These are phyloP conservation scores for Mycosphaerella arachidis DNA, from an alignment of 2,329 filamentous ascomycete species.

Conservation along the genomic window DNA sequence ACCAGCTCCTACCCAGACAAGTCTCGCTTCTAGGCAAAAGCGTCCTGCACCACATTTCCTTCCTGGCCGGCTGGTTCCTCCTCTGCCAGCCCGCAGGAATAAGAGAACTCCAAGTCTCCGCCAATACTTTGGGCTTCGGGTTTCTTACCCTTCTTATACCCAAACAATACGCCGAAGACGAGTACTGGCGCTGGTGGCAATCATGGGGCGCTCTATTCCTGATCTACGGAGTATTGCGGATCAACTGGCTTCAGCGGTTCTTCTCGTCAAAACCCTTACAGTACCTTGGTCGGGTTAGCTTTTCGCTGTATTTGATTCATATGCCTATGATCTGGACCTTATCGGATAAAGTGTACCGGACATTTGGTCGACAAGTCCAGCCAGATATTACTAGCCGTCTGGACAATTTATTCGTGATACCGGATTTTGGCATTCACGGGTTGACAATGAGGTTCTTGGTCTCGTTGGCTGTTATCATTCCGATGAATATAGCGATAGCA, in stretches of 20 bases:
- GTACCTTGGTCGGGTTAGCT: constrained; percentile 59
- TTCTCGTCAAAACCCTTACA: constrained; percentile 50
- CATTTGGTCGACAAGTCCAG: constrained; percentile 34
- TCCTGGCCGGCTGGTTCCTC: constrained; percentile 17
- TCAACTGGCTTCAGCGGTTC: constrained; percentile 44
- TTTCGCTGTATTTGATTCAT: constrained; percentile 59
- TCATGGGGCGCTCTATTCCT: constrained; percentile 51
- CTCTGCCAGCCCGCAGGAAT: constrained; percentile 19
- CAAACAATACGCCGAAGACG: constrained; percentile 18
- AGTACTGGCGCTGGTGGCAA: constrained; percentile 53
- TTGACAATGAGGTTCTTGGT: constrained; percentile 53
- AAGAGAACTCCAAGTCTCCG: constrained; percentile 32
- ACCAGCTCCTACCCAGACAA: not conserved
- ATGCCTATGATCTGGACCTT: constrained; percentile 56
- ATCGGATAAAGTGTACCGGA: constrained; percentile 53
- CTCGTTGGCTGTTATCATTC: constrained; percentile 52
- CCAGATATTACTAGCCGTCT: constrained; percentile 13
- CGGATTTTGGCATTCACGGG: constrained; percentile 49
- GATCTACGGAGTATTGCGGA: constrained; percentile 48
- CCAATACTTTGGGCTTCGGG: constrained; percentile 55
- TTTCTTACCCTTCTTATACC: constrained; percentile 46
- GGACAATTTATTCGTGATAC: constrained; percentile 41
- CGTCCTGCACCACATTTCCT: constrained; percentile 5
- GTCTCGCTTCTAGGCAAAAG: not conserved
- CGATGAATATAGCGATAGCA: constrained; percentile 51